Base-by-base conservation (phyloP, 306 rosid species). In the Begonia peltatifolia region DNA sequence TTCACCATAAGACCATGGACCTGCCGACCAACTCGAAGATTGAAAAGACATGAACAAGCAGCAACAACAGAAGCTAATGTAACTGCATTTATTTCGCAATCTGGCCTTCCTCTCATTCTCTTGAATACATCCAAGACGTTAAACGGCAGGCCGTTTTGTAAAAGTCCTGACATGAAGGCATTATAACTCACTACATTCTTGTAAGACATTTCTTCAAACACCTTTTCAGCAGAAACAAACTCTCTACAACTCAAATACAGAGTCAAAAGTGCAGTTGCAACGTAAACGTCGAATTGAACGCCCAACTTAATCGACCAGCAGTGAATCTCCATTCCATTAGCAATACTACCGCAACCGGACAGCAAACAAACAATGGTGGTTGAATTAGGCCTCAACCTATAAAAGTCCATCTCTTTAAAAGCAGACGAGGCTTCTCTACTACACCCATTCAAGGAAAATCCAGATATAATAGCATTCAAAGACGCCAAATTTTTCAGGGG, bases 271-370 rank as follows among this genome's bases (percentile, higher is more conserved):
- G 90, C 67, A 6, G 94, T 78, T 38, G 74, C 79, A 56, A 78
- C 83, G 49, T 68, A 87, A 10, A 76, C 79, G 61, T 81, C 87
- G 44, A 12, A 42, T 18, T 58, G 73, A 66, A 83, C 78, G 9
- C 96, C 96, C 42, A 78, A 47, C 71, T 83, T 87, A 13, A 66
- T 42, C 1, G 78, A 87, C 76, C 63, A 81, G 63, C 92, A 68
- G 69, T 87, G 87, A 42, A 74, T 42, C 66, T 52, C 71, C 49
- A n/a, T 55, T 1, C 75, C 81, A 3, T 59, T 69, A 17, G 12
- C 53, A 11, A 41, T 63, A 49, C 46, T 36, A 6, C 58, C 70
- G 42, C 79, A 62, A 1, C 69, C 68, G 5, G 70, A 2, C 12
- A 87, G 22, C 61, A 81, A 36, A 56, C 81, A 54, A 61, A 81